Percentiles rank a stretch among this genome's conserved stretches.
phyloP scores from a whole-genome alignment of 2,329 filamentous ascomycete genomes.

The Fusarium cicatricum region DNA sequence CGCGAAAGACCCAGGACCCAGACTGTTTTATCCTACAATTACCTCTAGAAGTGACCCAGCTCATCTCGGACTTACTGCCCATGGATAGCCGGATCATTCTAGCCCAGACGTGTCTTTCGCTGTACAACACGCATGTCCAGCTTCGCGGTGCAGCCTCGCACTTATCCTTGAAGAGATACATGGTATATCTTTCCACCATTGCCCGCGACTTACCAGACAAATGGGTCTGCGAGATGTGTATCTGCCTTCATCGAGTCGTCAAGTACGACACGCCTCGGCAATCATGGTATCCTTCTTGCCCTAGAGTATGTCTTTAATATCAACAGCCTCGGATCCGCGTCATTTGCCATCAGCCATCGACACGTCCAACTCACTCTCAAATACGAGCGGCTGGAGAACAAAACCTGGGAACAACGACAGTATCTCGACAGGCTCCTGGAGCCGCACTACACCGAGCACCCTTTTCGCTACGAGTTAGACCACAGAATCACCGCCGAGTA shows the following conservation, averaged over 20 bases:
- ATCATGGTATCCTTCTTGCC: neutral
- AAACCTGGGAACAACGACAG: neutral
- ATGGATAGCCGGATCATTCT: neutral
- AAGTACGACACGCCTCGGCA: neutral
- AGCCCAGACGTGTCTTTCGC: neutral
- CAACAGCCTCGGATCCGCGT: too few species aligned
- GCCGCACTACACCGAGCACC: too few species aligned
- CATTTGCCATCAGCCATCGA: neutral
- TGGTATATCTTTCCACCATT: too few species aligned
- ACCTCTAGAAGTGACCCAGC: neutral
- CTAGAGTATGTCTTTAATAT: too few species aligned
- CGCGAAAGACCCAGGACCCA: neutral
- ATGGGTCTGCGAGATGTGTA: neutral
- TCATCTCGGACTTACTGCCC: neutral
- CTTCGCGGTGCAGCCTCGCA: too few species aligned
- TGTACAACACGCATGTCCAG: neutral
- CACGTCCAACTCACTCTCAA: conserved; percentile 2
- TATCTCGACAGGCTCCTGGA: neutral
- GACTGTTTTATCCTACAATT: neutral
- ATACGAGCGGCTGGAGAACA: neutral
- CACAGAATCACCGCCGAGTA: too few species aligned
- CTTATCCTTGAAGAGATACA: too few species aligned
- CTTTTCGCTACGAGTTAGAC: too few species aligned
- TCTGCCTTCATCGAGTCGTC: neutral
- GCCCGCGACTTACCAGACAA: too few species aligned